A percentile compares a stretch with the other conserved stretches of the same genome.
phyloP scores from a whole-genome alignment of 2,329 filamentous ascomycete species.

The Aspergillus vadensis region DNA sequence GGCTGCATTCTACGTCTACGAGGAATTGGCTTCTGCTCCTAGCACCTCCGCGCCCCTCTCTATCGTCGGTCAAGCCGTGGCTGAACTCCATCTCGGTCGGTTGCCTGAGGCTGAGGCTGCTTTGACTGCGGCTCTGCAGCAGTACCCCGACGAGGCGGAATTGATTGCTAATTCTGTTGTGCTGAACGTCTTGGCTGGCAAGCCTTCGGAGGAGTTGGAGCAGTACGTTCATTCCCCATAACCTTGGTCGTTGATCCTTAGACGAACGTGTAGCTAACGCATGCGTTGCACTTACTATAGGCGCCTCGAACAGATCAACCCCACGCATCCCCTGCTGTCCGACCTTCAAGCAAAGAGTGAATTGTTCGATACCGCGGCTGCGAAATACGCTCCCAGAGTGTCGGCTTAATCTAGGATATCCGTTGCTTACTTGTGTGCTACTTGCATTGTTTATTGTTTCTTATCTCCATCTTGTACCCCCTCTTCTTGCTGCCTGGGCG shows the following conservation, averaged over 20 bases:
- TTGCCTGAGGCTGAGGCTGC: slow-evolving; percentile 87
- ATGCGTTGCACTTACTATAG: slow-evolving; percentile 21
- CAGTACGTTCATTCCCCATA: slow-evolving; percentile 53
- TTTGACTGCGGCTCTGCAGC: slow-evolving; percentile 74
- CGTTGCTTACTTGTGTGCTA: not conserved
- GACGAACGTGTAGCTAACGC: not conserved
- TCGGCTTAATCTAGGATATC: slow-evolving; percentile 27
- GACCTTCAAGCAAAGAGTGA: slow-evolving; percentile 83
- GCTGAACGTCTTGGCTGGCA: slow-evolving; percentile 74
- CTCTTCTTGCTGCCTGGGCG: slow-evolving; percentile 15
- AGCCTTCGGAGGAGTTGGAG: slow-evolving; percentile 64
- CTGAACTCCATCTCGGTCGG: slow-evolving; percentile 86
- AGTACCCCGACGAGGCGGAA: slow-evolving; percentile 70
- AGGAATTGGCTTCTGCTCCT: slow-evolving; percentile 88
- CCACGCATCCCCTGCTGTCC: slow-evolving; percentile 68
- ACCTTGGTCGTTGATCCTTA: too few relatives aligned
- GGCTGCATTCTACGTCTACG: slow-evolving; percentile 94
- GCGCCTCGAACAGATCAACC: slow-evolving; percentile 55
- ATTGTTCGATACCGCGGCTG: slow-evolving; percentile 82
- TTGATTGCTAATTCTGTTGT: slow-evolving; percentile 83
- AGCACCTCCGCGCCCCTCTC: slow-evolving; percentile 74
- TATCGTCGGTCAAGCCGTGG: slow-evolving; percentile 84
- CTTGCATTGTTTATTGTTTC: not conserved
- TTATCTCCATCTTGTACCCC: slow-evolving; percentile 11
- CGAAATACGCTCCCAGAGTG: slow-evolving; percentile 85